These are phyloP conservation scores for Pulveroboletus sp. DNA, from an alignment of 768 basidiomycete genomes.

Conservation along the genomic window DNA sequence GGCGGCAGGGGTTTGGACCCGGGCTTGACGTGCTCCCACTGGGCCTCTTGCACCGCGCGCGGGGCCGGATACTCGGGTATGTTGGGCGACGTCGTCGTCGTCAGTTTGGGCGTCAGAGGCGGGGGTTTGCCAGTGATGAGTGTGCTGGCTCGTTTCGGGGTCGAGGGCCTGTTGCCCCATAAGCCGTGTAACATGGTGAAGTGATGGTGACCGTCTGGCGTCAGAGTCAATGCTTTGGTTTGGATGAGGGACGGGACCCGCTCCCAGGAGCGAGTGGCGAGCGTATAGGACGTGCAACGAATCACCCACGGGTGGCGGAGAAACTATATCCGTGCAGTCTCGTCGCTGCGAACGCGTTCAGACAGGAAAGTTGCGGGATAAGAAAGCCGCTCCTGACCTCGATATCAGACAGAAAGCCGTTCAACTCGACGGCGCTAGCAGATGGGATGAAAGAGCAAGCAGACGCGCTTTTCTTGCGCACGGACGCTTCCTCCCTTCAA, in stretches of 20 bases:
- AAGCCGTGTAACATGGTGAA: not conserved
- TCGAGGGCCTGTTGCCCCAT: slow-evolving; percentile 12
- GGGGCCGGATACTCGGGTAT: too few relatives aligned
- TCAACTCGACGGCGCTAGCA: not conserved
- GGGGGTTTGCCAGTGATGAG: slow-evolving; percentile 8
- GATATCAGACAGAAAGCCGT: too few relatives aligned
- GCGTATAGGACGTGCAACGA: not conserved
- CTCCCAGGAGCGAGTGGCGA: not conserved
- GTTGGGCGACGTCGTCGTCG: slow-evolving; percentile 1
- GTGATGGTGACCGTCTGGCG: not conserved
- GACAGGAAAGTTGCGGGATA: too few relatives aligned
- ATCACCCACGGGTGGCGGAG: not conserved
- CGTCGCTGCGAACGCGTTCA: not conserved
- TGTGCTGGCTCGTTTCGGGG: slow-evolving; percentile 16
- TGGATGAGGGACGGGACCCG: not conserved
- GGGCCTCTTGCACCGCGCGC: too few relatives aligned
- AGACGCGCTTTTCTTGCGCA: not conserved
- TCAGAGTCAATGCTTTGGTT: not conserved
- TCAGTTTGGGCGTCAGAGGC: slow-evolving; percentile 24
- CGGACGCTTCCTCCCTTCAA: not conserved
- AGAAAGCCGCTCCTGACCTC: too few relatives aligned
- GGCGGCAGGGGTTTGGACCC: slow-evolving; percentile 6
- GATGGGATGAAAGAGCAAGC: too few relatives aligned
- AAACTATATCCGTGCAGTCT: not conserved
- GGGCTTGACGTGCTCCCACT: not conserved